Evolutionary conservation across 495 filamentous ascomycete species (phyloP).

Genomic region (Acidiella bohemica): DNA sequence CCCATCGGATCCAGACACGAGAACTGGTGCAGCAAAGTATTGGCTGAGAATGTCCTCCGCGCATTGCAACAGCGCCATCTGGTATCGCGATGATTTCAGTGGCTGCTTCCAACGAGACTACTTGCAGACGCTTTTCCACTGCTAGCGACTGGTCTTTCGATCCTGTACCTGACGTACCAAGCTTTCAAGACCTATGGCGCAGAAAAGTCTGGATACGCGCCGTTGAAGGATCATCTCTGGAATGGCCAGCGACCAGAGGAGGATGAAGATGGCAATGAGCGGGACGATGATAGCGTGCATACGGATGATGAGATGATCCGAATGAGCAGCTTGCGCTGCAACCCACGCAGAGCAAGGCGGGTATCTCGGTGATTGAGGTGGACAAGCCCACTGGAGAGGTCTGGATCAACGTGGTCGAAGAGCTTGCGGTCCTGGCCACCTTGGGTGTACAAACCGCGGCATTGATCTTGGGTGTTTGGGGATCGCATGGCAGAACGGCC

Average conservation of each 20-base stretch:
- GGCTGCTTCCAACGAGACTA: constrained; percentile 78
- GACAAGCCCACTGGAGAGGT: constrained; percentile 65
- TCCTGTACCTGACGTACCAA: constrained; percentile 49
- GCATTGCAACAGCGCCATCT: too few relatives aligned
- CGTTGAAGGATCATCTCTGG: constrained; percentile 23
- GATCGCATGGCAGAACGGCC: constrained; percentile 43
- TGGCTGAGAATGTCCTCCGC: too few relatives aligned
- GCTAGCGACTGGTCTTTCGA: constrained; percentile 51
- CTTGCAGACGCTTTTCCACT: constrained; percentile 74
- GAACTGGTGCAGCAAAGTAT: too few relatives aligned
- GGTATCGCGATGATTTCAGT: constrained; percentile 80
- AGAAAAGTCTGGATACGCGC: constrained; percentile 38
- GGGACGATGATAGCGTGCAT: constrained; percentile 50
- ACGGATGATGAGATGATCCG: constrained; percentile 26
- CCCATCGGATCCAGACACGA: too few relatives aligned
- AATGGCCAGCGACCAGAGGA: constrained; percentile 9
- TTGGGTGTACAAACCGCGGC: constrained; percentile 52
- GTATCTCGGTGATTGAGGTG: constrained; percentile 55
- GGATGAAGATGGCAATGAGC: constrained; percentile 29
- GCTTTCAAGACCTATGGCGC: constrained; percentile 37
- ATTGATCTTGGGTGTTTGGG: constrained; percentile 42
- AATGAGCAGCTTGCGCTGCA: constrained; percentile 40
- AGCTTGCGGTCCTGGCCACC: constrained; percentile 55
- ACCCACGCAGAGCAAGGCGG: constrained; percentile 47
- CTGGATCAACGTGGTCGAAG: constrained; percentile 55